Base-by-base conservation (phyloP, 1,139 yeast species). In the Blastobotrys serpentis region DNA sequence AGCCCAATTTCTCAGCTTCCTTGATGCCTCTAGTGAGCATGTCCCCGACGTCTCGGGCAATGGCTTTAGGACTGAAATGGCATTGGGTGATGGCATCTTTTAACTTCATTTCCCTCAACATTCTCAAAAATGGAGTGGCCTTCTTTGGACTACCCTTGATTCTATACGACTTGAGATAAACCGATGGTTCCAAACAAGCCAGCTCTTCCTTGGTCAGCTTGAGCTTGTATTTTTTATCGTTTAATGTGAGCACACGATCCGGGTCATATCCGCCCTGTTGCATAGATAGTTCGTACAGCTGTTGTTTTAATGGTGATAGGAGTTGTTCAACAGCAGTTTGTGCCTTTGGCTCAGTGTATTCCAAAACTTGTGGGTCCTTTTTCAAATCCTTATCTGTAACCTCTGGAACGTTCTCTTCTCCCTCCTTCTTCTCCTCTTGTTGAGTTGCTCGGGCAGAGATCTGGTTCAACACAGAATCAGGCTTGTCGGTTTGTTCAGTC, bases 21-120 rank as follows among this genome's bases (percentile, higher is more conserved):
- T 79, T 76, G 43, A 87, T 65, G 8, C 95, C 96, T 46, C 78
- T 73, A 60, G 82, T 79, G 52, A 92, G 75, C 67, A 90, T 72
- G 55, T 82, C 84, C 48, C 83, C 92, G 52, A 89, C 76, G 58
- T 88, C 96, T 46, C 84, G 78, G 37, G 95, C 79, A 70, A 88
- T 79, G 61, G 84, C 81, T 70, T 88, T 88, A 44, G 82, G 78
- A 63, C 84, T 81, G 72, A 92, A 92, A 68, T 90, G 97, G 60
- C 92, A 84, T 70, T 90, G 98, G 45, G 92, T 87, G 56, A 92
- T 85, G 49, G 98, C 98, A 44, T 79, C 79, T 60, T 82, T 79
- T 30, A 87, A 81, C 48, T 79, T 78, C 70, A 84, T 71, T 40
- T 85, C 84, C 47, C 85, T 71, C 51, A 90, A 77, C 66, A 89